Conservation (phyloP, 106 monocot genomes). For the Amphibolis antarctica region DNA sequence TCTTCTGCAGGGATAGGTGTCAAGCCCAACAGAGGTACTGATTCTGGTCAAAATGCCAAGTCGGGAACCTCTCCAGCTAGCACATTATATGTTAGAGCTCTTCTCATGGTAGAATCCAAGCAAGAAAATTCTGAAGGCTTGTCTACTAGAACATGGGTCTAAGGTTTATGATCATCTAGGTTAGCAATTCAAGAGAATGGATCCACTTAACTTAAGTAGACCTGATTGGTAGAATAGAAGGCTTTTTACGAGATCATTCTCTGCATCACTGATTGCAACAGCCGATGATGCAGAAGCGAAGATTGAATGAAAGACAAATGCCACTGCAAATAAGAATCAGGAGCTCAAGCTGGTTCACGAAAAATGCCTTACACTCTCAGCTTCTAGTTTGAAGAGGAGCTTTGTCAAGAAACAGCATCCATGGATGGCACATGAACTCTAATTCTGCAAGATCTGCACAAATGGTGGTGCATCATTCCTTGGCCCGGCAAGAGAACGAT, state of each 20-base stretch:
- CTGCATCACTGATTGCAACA: background rate
- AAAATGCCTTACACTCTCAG: slow-evolving; percentile 1
- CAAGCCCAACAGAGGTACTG: too few species aligned
- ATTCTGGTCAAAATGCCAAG: too few species aligned
- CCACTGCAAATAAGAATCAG: background rate
- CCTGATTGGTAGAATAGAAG: background rate
- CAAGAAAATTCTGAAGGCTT: background rate
- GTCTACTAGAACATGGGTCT: background rate
- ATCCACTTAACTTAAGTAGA: background rate
- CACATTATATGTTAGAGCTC: too few species aligned
- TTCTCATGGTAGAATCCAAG: background rate
- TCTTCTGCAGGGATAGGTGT: too few species aligned
- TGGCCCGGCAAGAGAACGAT: slow-evolving; percentile 64
- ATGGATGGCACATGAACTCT: background rate
- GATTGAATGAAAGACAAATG: background rate
- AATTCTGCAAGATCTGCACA: slow-evolving; percentile 57
- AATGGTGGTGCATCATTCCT: slow-evolving; percentile 68
- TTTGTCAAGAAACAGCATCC: background rate
- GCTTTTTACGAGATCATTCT: background rate
- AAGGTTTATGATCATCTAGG: background rate
- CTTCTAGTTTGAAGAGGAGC: background rate
- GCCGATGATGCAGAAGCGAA: background rate
- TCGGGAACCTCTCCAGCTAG: too few species aligned
- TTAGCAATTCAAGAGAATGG: background rate
- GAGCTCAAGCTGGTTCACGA: background rate